Conservation (phyloP, 441 rosid genomes). For the Croton laevigatus region DNA sequence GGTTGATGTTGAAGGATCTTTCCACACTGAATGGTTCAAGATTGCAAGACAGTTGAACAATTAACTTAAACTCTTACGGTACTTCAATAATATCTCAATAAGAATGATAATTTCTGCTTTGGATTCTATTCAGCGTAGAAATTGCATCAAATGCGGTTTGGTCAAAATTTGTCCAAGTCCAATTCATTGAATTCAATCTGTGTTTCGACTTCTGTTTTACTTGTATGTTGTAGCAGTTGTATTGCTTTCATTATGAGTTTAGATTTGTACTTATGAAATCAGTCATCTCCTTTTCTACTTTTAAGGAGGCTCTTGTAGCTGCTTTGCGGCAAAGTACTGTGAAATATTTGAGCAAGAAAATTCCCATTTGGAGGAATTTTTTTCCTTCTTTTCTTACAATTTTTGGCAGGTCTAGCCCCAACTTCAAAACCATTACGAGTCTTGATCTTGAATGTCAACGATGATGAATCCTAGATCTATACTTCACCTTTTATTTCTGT, state of each 20-base stretch:
- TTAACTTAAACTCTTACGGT: constrained; percentile 19
- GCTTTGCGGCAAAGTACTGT: constrained; percentile 1
- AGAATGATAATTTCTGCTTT: constrained; percentile 30
- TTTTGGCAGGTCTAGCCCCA: not conserved
- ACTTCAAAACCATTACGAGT: not conserved
- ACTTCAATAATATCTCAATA: constrained; percentile 20
- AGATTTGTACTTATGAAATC: constrained; percentile 12
- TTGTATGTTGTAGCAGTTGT: constrained; percentile 15
- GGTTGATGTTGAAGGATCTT: constrained; percentile 76
- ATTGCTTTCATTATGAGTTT: constrained; percentile 9
- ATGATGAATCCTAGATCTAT: not conserved
- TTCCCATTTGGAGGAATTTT: constrained; percentile 4
- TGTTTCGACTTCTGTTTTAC: not conserved
- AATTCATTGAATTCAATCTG: constrained; percentile 10
- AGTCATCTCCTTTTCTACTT: not conserved
- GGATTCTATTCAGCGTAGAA: constrained; percentile 20
- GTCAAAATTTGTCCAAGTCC: constrained; percentile 9
- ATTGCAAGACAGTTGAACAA: constrained; percentile 62
- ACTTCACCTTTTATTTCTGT: not conserved
- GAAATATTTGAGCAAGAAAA: not conserved
- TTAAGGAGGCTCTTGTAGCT: constrained; percentile 6
- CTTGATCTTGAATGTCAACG: not conserved
- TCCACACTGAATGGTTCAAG: constrained; percentile 98
- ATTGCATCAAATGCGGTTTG: constrained; percentile 6
- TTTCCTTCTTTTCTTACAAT: not conserved